phyloP scores from a whole-genome alignment of 2,329 filamentous ascomycete genomes.

The Aspergillus tamarii region DNA sequence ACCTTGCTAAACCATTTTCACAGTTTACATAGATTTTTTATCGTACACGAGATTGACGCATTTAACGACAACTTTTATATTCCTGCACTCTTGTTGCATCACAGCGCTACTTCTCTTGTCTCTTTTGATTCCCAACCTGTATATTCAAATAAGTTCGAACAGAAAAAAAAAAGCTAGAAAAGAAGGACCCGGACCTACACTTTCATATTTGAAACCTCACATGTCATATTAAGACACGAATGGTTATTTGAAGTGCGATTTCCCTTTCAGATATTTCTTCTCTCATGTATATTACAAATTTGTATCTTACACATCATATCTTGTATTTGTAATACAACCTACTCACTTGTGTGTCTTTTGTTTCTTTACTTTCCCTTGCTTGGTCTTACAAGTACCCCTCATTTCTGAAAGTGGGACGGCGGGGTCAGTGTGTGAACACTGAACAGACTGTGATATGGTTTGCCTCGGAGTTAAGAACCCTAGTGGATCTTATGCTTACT shows the following conservation, averaged over 20 bases:
- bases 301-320: not conserved
- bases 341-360: not conserved
- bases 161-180: not conserved
- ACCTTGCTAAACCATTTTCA: not conserved
- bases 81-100: not conserved
- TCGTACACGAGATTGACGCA: not conserved
- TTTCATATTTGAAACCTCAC: not conserved
- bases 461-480: not conserved
- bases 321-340: conserved; percentile 1
- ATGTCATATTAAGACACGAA: not conserved
- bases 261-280: not conserved
- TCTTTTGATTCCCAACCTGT: conserved; percentile 3
- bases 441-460: not conserved
- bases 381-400: conserved; percentile 1
- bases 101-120: not conserved
- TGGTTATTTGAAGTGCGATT: not conserved
- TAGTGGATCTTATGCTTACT: not conserved
- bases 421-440: not conserved
- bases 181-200: not conserved
- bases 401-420: conserved; percentile 3
- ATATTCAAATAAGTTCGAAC: not conserved
- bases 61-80: not conserved
- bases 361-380: not conserved
- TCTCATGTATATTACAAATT: not conserved
- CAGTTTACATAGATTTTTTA: not conserved